A percentile compares a stretch with the other conserved stretches of the same genome.
Conservation (phyloP, 139 green algal genomes). For the Haematococcus sp. region DNA sequence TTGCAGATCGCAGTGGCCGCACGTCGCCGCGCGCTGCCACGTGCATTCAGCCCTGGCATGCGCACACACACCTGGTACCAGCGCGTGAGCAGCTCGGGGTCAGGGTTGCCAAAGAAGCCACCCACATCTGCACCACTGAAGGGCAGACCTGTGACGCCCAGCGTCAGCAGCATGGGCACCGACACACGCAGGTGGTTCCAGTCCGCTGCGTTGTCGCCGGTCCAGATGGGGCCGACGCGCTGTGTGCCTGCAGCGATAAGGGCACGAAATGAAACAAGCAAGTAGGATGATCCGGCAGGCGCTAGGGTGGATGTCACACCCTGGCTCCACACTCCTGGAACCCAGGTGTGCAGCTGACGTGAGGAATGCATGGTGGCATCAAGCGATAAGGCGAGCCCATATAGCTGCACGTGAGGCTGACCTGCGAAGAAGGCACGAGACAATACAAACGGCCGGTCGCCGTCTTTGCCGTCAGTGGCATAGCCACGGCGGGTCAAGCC, state of each 20-base stretch:
- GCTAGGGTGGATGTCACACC: too few relatives aligned
- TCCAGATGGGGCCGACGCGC: constrained; percentile 94
- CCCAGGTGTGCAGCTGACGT: too few relatives aligned
- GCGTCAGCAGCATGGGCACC: constrained; percentile 92
- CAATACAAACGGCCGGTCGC: constrained; percentile 97
- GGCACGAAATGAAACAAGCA: background rate
- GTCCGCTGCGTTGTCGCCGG: constrained; percentile 94
- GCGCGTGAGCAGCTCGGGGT: constrained; percentile 88
- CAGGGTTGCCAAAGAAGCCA: constrained; percentile 98
- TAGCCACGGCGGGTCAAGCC: too few relatives aligned
- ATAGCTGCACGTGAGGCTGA: too few relatives aligned
- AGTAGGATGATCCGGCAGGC: too few relatives aligned
- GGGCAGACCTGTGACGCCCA: constrained; percentile 83
- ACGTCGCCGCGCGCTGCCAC: too few relatives aligned
- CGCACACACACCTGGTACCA: constrained; percentile 77
- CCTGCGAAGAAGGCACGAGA: constrained; percentile 92
- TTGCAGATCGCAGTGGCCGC: too few relatives aligned
- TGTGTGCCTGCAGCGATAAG: constrained; percentile 56
- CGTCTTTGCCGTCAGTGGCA: constrained; percentile 47
- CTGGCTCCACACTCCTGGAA: background rate
- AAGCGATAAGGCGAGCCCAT: too few relatives aligned
- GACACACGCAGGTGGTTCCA: constrained; percentile 73
- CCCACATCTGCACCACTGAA: constrained; percentile 94
- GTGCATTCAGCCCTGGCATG: too few relatives aligned
- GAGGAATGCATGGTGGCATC: too few relatives aligned